Conservation (phyloP, 495 filamentous ascomycete genomes). For the Pseudoneurospora amorphoporcata region DNA sequence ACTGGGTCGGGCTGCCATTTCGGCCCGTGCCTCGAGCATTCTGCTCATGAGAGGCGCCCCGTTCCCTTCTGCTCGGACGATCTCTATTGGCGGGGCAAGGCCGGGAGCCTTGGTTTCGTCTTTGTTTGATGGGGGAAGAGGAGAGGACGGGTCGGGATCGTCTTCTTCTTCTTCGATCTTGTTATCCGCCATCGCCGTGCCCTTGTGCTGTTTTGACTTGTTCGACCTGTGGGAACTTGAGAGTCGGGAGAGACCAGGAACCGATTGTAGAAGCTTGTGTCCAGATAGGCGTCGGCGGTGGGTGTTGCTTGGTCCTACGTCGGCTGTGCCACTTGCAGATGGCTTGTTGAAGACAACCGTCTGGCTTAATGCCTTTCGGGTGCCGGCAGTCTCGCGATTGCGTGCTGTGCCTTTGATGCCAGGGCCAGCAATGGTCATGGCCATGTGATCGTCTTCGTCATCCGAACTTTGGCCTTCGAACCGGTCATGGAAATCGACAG, state of each 20-base stretch:
- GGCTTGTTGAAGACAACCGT: neutral
- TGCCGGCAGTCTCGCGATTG: neutral
- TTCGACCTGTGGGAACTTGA: constrained; percentile 27
- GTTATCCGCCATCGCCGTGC: constrained; percentile 9
- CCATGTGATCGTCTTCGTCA: constrained; percentile 42
- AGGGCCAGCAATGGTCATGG: constrained; percentile 20
- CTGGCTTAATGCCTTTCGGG: neutral
- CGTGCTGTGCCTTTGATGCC: neutral
- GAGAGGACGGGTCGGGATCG: neutral
- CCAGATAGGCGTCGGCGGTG: neutral
- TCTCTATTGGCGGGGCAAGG: constrained; percentile 19
- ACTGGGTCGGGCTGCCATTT: constrained; percentile 45
- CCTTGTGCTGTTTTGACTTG: constrained; percentile 22
- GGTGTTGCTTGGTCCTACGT: neutral
- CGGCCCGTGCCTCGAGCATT: constrained; percentile 72
- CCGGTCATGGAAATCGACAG: constrained; percentile 64
- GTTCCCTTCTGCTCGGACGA: constrained; percentile 22
- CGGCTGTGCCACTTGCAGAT: neutral
- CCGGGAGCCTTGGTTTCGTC: neutral
- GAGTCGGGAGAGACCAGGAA: constrained; percentile 39
- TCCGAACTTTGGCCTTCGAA: constrained; percentile 77
- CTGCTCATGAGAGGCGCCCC: constrained; percentile 67
- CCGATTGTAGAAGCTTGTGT: constrained; percentile 41
- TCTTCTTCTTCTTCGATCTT: constrained; percentile 13
- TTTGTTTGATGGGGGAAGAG: neutral